These are phyloP conservation scores for Alternaria metachromatica DNA, from an alignment of 2,329 filamentous ascomycete species.

Conservation along the genomic window DNA sequence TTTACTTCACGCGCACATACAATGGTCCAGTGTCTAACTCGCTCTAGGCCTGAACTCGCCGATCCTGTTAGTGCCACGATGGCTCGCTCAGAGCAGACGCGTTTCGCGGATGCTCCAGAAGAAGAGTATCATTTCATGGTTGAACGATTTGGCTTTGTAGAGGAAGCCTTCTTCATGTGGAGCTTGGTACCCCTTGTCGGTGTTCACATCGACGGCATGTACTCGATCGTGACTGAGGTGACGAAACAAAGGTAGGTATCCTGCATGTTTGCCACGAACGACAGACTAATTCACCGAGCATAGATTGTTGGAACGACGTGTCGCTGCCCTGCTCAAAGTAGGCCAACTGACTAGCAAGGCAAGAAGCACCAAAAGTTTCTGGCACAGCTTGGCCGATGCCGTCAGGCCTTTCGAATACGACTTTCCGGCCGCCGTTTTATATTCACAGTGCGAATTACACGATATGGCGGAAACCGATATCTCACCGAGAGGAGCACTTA, in stretches of 20 bases:
- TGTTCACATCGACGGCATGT: conserved; percentile 14
- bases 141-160: conserved; percentile 17
- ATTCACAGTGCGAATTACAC: conserved; percentile 6
- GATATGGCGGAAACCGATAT: not conserved
- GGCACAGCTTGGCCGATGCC: conserved; percentile 9
- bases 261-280: not conserved
- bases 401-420: conserved; percentile 18
- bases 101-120: conserved; percentile 17
- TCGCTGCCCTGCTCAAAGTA: conserved; percentile 12
- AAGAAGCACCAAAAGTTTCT: conserved; percentile 12
- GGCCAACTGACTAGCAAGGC: conserved; percentile 14
- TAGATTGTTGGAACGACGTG: conserved; percentile 19
- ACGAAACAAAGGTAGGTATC: conserved; percentile 20
- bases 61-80: conserved; percentile 11
- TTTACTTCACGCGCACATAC: not conserved
- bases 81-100: conserved; percentile 7
- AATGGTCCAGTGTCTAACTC: not conserved
- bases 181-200: conserved; percentile 17
- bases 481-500: not conserved
- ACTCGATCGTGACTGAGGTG: conserved; percentile 23
- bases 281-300: not conserved
- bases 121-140: conserved; percentile 22
- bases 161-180: conserved; percentile 21
- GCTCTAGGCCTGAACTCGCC: conserved; percentile 9
- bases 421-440: conserved; percentile 16